Evolutionary conservation across 1,284 basidiomycete genomes (phyloP).

Genomic region (Rhodotorula sp.): DNA sequence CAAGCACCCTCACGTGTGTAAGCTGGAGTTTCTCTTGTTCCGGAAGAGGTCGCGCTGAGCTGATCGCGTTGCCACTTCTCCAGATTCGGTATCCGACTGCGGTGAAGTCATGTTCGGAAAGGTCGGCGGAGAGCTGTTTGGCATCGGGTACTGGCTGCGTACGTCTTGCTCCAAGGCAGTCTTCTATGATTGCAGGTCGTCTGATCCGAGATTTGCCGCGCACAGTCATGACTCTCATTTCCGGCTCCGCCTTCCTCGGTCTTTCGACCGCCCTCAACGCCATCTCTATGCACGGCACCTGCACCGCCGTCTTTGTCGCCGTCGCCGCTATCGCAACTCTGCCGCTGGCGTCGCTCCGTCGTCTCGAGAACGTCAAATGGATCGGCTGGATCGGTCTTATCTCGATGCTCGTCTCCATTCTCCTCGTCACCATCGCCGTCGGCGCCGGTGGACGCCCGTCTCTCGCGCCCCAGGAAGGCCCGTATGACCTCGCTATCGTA

Average conservation of each 20-base stretch:
- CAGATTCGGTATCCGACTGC: slow-evolving; percentile 29
- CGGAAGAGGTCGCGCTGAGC: too few relatives aligned
- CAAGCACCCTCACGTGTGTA: slow-evolving; percentile 26
- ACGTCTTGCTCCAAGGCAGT: neutral
- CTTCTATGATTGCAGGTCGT: too few relatives aligned
- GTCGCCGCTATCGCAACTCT: slow-evolving; percentile 43
- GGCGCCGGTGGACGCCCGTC: slow-evolving; percentile 55
- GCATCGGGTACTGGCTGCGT: slow-evolving; percentile 24
- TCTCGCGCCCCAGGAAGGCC: slow-evolving; percentile 48
- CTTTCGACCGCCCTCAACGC: slow-evolving; percentile 52
- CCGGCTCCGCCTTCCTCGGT: slow-evolving; percentile 43
- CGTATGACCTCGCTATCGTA: slow-evolving; percentile 47
- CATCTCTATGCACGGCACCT: slow-evolving; percentile 42
- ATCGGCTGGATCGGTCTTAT: slow-evolving; percentile 46
- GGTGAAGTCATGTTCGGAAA: slow-evolving; percentile 23
- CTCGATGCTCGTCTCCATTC: slow-evolving; percentile 26
- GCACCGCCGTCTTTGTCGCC: slow-evolving; percentile 36
- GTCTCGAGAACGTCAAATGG: slow-evolving; percentile 49
- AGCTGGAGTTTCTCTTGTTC: too few relatives aligned
- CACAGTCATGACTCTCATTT: slow-evolving; percentile 18
- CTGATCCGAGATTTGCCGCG: neutral
- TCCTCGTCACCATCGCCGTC: slow-evolving; percentile 52
- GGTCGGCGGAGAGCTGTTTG: slow-evolving; percentile 25
- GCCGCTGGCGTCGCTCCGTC: slow-evolving; percentile 47
- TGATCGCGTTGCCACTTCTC: neutral